Evolutionary conservation across 2,329 filamentous ascomycete species (phyloP).

Genomic region (Pezizomycotina sp.): DNA sequence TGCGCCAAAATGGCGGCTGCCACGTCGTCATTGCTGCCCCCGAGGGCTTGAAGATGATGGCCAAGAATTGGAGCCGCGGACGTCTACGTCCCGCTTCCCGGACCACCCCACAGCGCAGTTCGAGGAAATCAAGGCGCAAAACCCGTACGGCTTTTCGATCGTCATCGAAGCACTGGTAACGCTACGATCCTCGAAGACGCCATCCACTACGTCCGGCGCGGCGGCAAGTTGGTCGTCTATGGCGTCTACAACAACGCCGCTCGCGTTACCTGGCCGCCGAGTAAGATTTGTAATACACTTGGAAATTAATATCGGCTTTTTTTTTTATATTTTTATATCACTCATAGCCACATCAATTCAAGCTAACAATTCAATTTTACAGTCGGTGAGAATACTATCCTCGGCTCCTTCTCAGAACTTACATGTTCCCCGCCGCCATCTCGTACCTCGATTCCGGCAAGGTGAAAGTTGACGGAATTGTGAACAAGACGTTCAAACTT

Average conservation of each 20-base stretch:
- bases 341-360: constrained; percentile 22
- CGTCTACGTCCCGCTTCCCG: constrained; percentile 36
- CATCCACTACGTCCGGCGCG: constrained; percentile 54
- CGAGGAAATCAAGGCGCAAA: constrained; percentile 43
- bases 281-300: constrained; percentile 47
- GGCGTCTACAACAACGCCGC: constrained; percentile 50
- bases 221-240: constrained; percentile 56
- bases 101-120: constrained; percentile 43
- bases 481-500: constrained; percentile 57
- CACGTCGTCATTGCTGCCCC: constrained; percentile 54
- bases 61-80: constrained; percentile 40
- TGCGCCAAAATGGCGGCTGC: constrained; percentile 49
- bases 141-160: constrained; percentile 59
- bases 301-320: background rate
- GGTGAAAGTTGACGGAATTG: constrained; percentile 49
- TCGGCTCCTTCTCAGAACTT: constrained; percentile 59
- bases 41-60: constrained; percentile 53
- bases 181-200: constrained; percentile 52
- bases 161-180: constrained; percentile 46
- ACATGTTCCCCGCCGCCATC: constrained; percentile 48
- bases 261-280: constrained; percentile 50
- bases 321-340: background rate
- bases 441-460: constrained; percentile 42
- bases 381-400: constrained; percentile 52
- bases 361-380: no score